Base-by-base conservation (phyloP, 192 early-diverging fungal species). In the Backusella luteola region DNA sequence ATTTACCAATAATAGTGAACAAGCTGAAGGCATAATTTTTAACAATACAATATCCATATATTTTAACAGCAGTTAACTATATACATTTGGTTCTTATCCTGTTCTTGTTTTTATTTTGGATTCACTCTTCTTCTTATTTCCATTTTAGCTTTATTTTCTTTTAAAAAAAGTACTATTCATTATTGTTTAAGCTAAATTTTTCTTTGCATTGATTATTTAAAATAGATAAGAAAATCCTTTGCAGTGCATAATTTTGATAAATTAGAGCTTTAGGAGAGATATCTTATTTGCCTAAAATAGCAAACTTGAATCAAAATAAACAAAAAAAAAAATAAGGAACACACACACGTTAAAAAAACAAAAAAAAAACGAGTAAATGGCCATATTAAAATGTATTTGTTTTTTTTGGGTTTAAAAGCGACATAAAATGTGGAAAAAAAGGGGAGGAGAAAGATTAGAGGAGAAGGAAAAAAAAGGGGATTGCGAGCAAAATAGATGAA, bases 351-450 rank as follows among this genome's bases (percentile, higher is more conserved):
- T 44, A 15, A 53, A 53, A 21, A 53, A 21, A 21, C 21, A 53
- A 21, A 53, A 53, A 21, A 53, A 53, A 53, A 21, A 17, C n/a
- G 52, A 19, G 15, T 53, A 53, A 53, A 53, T 21, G 52, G 52
- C 52, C 52, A 53, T 53, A 53, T 53, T 53, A 53, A 53, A 53
- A 53, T 53, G 52, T 53, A 53, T 53, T 53, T 53, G 52, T 19
- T 21, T 53, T 53, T 53, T 53, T 53, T 53, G 17, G n/a, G 49
- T 53, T 53, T 53, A 53, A 53, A 39, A 53, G 52, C 52, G 52
- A 53, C 52, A 53, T 53, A 53, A 53, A 53, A 53, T 53, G 52
- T 21, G 52, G 52, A 21, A 21, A 53, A 53, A 67, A 67, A 23
- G 35, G 34, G 67, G 19, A 34, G n/a, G 67, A 67, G 66, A 67